Conservation (phyloP, 768 basidiomycete genomes). For the Austroboletus eburneus region DNA sequence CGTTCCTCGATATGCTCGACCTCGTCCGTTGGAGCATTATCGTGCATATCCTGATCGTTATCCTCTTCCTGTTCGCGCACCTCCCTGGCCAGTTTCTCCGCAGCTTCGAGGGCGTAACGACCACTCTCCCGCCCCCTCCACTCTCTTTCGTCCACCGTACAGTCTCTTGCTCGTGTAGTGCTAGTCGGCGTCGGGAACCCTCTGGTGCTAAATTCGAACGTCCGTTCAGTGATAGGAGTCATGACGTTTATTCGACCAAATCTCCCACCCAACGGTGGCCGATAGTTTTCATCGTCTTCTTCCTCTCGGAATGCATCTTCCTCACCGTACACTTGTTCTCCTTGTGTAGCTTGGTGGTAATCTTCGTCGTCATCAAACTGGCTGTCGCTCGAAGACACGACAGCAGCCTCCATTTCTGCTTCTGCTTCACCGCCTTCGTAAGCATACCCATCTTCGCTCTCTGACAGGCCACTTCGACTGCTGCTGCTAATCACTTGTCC, state of each 20-base stretch:
- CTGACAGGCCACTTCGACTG: slow-evolving; percentile 30
- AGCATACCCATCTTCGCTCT: slow-evolving; percentile 33
- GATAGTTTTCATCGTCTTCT: slow-evolving; percentile 30
- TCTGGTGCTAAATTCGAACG: slow-evolving; percentile 76
- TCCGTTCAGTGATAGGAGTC: slow-evolving; percentile 97
- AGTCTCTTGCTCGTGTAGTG: slow-evolving; percentile 46
- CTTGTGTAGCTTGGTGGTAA: slow-evolving; percentile 11
- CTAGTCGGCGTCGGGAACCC: slow-evolving; percentile 36
- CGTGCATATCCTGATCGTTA: slow-evolving; percentile 9
- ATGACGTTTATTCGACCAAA: slow-evolving; percentile 86
- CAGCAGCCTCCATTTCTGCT: slow-evolving; percentile 23
- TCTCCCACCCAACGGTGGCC: slow-evolving; percentile 61
- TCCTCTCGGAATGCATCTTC: slow-evolving; percentile 30
- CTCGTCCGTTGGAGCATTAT: slow-evolving; percentile 4
- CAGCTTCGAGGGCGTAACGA: slow-evolving; percentile 48
- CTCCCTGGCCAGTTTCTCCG: slow-evolving; percentile 57
- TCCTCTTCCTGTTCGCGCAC: slow-evolving; percentile 24
- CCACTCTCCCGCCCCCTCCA: slow-evolving; percentile 26
- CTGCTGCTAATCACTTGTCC: slow-evolving; percentile 22
- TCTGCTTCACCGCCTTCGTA: slow-evolving; percentile 27
- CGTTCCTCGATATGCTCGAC: slow-evolving; percentile 48
- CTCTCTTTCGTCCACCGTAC: slow-evolving; percentile 16
- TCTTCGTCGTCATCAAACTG: slow-evolving; percentile 31
- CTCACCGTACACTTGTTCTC: slow-evolving; percentile 13
- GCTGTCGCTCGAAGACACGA: slow-evolving; percentile 29